Percentiles rank a stretch among this genome's conserved stretches.
Evolutionary conservation across 2,329 filamentous ascomycete genomes (phyloP).

Genomic region (Trichoderma sp.): DNA sequence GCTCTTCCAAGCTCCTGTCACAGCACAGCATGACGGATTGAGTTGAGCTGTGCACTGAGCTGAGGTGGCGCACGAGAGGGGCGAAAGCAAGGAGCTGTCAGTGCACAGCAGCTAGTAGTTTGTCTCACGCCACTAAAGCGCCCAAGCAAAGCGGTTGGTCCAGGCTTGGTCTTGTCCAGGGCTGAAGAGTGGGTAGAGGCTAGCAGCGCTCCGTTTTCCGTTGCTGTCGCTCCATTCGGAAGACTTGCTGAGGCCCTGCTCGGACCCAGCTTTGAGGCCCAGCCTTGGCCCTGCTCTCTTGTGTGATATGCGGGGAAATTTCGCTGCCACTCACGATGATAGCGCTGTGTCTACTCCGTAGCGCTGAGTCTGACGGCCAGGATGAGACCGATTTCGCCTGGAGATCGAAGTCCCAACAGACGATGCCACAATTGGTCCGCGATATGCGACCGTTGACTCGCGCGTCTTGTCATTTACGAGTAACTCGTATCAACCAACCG

Average conservation of each 20-base stretch:
- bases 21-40: not conserved
- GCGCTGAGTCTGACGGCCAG: constrained; percentile 7
- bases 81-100: constrained; percentile 17
- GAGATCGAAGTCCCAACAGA: not conserved
- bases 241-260: constrained; percentile 3
- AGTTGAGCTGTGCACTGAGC: constrained; percentile 1
- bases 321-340: not conserved
- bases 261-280: not conserved
- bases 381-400: not conserved
- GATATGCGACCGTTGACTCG: not conserved
- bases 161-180: constrained; percentile 4
- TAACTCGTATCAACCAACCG: not conserved
- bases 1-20: not conserved
- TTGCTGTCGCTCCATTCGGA: constrained; percentile 10
- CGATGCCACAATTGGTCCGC: not conserved
- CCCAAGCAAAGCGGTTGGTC: constrained; percentile 9
- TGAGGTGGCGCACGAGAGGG: constrained; percentile 14
- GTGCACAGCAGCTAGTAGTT: constrained; percentile 19
- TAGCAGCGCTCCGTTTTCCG: constrained; percentile 2
- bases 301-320: constrained; percentile 14
- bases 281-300: not conserved
- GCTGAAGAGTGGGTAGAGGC: constrained; percentile 15
- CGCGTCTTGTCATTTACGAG: not conserved
- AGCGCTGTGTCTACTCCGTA: not conserved
- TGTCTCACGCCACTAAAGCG: constrained; percentile 16